Conservation (phyloP, 176 grass and related monocot genomes). For the Carex littledalei region DNA sequence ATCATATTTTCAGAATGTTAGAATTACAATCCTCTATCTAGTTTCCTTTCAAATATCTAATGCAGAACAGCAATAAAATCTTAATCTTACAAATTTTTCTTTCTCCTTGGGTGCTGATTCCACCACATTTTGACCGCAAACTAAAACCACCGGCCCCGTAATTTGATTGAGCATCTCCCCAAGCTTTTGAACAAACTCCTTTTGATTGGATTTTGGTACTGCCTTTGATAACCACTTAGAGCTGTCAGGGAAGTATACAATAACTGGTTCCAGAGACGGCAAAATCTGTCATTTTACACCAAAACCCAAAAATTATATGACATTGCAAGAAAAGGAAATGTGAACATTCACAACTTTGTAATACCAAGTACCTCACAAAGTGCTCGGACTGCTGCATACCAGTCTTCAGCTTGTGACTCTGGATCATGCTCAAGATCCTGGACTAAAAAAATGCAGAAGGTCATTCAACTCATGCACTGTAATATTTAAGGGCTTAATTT, state of each 20-base stretch:
- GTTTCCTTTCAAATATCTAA: constrained; percentile 14
- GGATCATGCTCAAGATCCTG: constrained; percentile 80
- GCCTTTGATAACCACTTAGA: constrained; percentile 77
- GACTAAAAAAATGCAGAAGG: constrained; percentile 48
- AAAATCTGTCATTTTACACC: constrained; percentile 44
- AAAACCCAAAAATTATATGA: neutral
- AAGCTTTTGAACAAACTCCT: constrained; percentile 59
- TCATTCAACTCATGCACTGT: constrained; percentile 15
- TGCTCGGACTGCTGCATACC: constrained; percentile 74
- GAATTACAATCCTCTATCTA: neutral
- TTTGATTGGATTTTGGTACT: constrained; percentile 64
- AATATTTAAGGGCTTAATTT: constrained; percentile 27
- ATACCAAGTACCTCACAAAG: constrained; percentile 66
- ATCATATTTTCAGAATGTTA: constrained; percentile 3
- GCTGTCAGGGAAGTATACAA: constrained; percentile 94
- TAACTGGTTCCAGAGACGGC: constrained; percentile 63
- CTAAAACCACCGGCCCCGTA: constrained; percentile 65
- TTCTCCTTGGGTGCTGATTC: constrained; percentile 55
- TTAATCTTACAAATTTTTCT: constrained; percentile 56
- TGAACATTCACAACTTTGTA: neutral
- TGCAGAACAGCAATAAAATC: neutral
- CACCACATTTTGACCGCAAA: constrained; percentile 77
- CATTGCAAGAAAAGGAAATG: constrained; percentile 1
- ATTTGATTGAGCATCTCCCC: constrained; percentile 74
- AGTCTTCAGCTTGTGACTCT: constrained; percentile 76